Conservation (phyloP, 2,329 filamentous ascomycete genomes). For the Ilyonectria destructans region DNA sequence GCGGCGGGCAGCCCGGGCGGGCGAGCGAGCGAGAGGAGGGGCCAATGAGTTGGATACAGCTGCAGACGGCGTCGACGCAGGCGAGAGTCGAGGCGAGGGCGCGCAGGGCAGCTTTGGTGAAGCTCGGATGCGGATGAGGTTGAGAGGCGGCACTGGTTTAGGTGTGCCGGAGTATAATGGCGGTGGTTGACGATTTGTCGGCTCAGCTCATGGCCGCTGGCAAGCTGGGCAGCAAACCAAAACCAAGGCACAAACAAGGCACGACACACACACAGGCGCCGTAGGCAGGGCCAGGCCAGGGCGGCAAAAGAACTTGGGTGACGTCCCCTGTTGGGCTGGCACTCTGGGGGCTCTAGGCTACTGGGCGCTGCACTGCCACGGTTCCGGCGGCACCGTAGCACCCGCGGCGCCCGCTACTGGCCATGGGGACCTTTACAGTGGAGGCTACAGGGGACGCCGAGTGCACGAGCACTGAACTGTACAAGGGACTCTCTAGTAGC, state of each 20-base stretch:
- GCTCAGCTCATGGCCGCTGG: background rate
- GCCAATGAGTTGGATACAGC: constrained; percentile 40
- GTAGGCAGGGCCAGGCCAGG: constrained; percentile 17
- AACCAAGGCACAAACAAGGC: constrained; percentile 24
- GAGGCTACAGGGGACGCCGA: constrained; percentile 21
- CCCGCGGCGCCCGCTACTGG: constrained; percentile 23
- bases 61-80: constrained; percentile 23
- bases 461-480: constrained; percentile 4
- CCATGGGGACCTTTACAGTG: constrained; percentile 9
- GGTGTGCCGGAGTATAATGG: constrained; percentile 1
- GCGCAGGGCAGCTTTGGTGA: constrained; percentile 10
- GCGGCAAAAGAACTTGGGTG: constrained; percentile 10
- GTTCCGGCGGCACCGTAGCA: constrained; percentile 21
- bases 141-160: background rate
- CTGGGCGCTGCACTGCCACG: constrained; percentile 31
- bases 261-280: constrained; percentile 17
- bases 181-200: constrained; percentile 9
- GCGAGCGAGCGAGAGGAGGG: constrained; percentile 33
- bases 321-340: constrained; percentile 24
- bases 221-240: constrained; percentile 10
- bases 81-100: constrained; percentile 11
- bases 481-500: constrained; percentile 12
- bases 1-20: constrained; percentile 29
- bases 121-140: constrained; percentile 1
- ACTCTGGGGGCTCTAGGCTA: constrained; percentile 14